phyloP scores from a whole-genome alignment of 441 rosid genomes.

The Sinapis alba region DNA sequence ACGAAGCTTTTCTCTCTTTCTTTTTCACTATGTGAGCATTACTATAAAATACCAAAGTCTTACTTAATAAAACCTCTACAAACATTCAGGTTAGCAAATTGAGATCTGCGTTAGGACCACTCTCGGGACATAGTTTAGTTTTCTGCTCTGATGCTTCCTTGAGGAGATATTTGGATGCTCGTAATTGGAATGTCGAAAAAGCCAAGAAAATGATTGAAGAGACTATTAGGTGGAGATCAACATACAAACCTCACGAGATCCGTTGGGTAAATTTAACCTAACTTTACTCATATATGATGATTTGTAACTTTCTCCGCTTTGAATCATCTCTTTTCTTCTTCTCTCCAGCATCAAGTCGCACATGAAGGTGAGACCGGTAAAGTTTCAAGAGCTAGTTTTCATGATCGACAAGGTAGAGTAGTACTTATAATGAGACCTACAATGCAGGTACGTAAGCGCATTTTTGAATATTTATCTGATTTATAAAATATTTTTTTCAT shows the following conservation, averaged over 20 bases:
- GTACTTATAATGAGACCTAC: constrained; percentile 82
- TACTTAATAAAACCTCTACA: neutral
- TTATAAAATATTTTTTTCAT: neutral
- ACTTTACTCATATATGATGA: neutral
- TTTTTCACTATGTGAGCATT: neutral
- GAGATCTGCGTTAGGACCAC: constrained; percentile 57
- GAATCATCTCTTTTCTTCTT: neutral
- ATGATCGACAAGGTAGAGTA: constrained; percentile 57
- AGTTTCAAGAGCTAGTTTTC: constrained; percentile 63
- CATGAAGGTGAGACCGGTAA: constrained; percentile 83
- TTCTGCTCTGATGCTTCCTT: constrained; percentile 59
- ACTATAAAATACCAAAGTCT: neutral
- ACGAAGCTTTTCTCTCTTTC: neutral
- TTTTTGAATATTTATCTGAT: neutral
- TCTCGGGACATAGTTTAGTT: constrained; percentile 56
- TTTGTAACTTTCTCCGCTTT: neutral
- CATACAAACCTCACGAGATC: constrained; percentile 73
- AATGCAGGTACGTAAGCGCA: constrained; percentile 46
- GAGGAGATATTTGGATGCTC: constrained; percentile 65
- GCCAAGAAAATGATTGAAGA: constrained; percentile 70
- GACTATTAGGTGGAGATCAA: constrained; percentile 64
- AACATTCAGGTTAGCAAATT: constrained; percentile 51
- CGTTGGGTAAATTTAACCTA: constrained; percentile 52
- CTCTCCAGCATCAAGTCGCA: constrained; percentile 56
- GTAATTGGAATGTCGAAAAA: constrained; percentile 65